Base-by-base conservation (phyloP, 768 basidiomycete genomes). In the Tricholoma sp. region DNA sequence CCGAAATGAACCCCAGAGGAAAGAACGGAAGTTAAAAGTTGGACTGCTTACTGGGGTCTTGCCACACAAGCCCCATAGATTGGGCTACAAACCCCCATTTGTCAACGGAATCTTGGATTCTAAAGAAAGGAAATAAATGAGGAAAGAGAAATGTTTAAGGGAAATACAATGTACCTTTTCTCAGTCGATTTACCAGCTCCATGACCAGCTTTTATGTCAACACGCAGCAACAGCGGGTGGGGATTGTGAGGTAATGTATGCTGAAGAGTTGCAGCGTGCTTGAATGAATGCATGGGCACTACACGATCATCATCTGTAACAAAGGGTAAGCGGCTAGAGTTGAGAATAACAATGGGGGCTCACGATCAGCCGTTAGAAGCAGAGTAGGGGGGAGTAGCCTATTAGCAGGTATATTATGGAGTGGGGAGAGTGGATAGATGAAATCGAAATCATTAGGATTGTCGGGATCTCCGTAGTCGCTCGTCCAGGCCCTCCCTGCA, bases 281-380 rank as follows among this genome's bases (percentile, higher is more conserved):
- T 94, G 80, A 89, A 91, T 8, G 89, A 89, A 70, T 92, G 91
- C 67, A 90, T 74, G 1, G 89, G 89, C 4, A 92, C 89, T n/a
- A 93, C 91, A 32, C 91, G 85, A 64, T 91, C 89, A 62, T 92
- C 91, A 60, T 90, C 89, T 90, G 63, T 11, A 46, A 24, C 41
- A 16, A 18, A 39, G 9, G 19, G 18, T 57, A 4, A 61, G 51
- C 50, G 10, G 1, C 39, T 24, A 21, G 5, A 51, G 49, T 7
- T 9, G 11, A 32, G 8, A 6, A 41, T 24, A 12, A 16, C 24
- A 16, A n/a, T 29, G 29, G 52, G 29, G 43, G 31, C 88, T 61
- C 68, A 91, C 88, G 88, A 68, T 89, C 89, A 16, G 87, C 89
- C n/a, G 89, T 91, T 66, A 88, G 72, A n/a, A 94, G 75, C 57